Base-by-base conservation (phyloP, 2,329 filamentous ascomycete genomes). In the Aquanectria penicillioides region DNA sequence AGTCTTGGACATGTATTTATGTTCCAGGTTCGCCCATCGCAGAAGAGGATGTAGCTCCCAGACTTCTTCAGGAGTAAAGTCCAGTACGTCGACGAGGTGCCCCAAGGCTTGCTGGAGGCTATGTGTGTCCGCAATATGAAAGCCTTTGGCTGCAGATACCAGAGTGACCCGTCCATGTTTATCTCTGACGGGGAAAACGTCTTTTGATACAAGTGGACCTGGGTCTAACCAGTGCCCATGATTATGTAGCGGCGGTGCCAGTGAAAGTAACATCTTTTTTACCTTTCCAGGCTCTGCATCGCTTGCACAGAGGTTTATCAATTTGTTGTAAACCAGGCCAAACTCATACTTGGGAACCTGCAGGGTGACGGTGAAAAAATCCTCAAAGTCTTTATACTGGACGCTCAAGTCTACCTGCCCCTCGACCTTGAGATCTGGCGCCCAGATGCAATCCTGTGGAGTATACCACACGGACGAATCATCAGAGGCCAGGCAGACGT, bases 351-450 rank as follows among this genome's bases (percentile, higher is more conserved):
- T 55, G 18, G 63, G 52, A 17, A 69, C 36, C 9, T 34, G 41
- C 13, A 69, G 57, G 1, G 69, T 67, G 4, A 56, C 51, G 17
- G 65, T 63, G 10, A 69, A 69, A n/a, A 69, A 67, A 3, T 61
- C 41, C 28, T 64, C 51, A 2, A 69, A 53, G 4, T 69, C 62
- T 2, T 61, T 57, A 23, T 69, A 69, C 28, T 64, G 60, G 18
- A 57, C 62, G 33, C 66, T 69, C 18, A 69, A 4, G 20, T 58
- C 47, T 29, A 65, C 61, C 38, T 61, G 38, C 2, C 67, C 66
- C 1, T 54, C 46, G 2, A 54, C 65, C 13, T 57, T 56, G 2
- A 68, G 49, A 29, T 63, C 63, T 11, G 64, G 66, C 3, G 62
- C 50, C 66, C 66, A 69, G 9, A 49, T 58, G 10, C 66, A 68